Base-by-base conservation (phyloP, 306 rosid species). In the Vigna radiata region DNA sequence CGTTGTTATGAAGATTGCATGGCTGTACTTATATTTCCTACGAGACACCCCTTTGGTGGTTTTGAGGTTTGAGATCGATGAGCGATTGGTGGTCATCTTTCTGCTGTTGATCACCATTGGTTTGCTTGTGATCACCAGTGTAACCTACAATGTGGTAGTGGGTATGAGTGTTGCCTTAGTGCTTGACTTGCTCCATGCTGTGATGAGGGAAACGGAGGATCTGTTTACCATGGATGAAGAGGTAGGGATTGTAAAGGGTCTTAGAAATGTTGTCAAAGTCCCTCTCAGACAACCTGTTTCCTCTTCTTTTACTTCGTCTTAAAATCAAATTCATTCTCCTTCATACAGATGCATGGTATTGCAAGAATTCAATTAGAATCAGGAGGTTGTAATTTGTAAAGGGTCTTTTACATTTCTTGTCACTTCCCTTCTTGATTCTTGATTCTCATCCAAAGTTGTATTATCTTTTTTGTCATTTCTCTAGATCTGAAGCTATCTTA, bases 241-340 rank as follows among this genome's bases (percentile, higher is more conserved):
- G 21, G 81, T 60, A 19, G 84, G 79, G 27, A 21, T 72, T 70
- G 83, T 46, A 67, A 63, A 49, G 7, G 83, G 58, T 74, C 81
- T 47, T 50, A 76, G 61, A 66, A 62, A 59, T 1, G 81, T 63
- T 60, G 39, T 74, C 53, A 89, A 79, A 86, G 78, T 87, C 70
- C 89, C 90, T 75, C 90, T 90, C 7, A 84, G 79, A 83, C 78
- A 86, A 43, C 86, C 93, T 49, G 93, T 85, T 58, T 88, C 97
- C 58, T 82, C 93, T 75, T 92, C 92, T 70, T 90, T 81, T 76
- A 72, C 83, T 66, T 47, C 55, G 79, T 15, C 86, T 13, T 76
- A 67, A 59, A 52, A 41, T 8, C 65, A 53, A 31, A 13, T 61
- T 44, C 13, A 11, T 11, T 59, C 9, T 59, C 41, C 4, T 7